phyloP scores from a whole-genome alignment of 1,284 basidiomycete genomes.

The Jaminaea rosea region DNA sequence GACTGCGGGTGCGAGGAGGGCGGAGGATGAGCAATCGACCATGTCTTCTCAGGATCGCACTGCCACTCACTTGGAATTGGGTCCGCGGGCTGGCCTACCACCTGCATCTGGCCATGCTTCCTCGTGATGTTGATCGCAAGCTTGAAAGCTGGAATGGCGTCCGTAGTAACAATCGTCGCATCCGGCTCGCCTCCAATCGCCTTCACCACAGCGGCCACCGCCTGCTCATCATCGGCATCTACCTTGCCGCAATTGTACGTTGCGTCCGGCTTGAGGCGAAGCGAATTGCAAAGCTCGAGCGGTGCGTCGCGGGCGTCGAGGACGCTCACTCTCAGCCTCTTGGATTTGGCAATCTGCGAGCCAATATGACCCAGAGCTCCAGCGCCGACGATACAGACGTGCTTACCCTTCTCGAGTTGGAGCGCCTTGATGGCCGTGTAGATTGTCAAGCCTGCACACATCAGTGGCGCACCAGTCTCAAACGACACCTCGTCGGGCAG shows the following conservation, averaged over 20 bases:
- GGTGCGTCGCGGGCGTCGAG: constrained; percentile 10
- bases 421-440: constrained; percentile 8
- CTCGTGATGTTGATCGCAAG: constrained; percentile 6
- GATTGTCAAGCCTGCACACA: constrained; percentile 13
- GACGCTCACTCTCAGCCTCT: constrained; percentile 2
- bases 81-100: constrained; percentile 9
- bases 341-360: constrained; percentile 4
- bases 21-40: not conserved
- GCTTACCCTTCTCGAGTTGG: constrained; percentile 4
- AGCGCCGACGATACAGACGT: constrained; percentile 7
- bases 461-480: constrained; percentile 10
- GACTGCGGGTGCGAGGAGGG: not conserved
- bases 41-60: not conserved
- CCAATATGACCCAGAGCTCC: constrained; percentile 10
- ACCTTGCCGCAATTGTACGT: constrained; percentile 4
- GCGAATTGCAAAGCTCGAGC: constrained; percentile 5
- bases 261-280: constrained; percentile 2
- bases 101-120: constrained; percentile 11
- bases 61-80: constrained; percentile 5
- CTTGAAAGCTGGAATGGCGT: constrained; percentile 11
- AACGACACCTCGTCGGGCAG: constrained; percentile 7
- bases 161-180: constrained; percentile 10
- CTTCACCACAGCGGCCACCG: constrained; percentile 4
- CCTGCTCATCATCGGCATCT: not conserved
- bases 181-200: constrained; percentile 4